Conservation (phyloP, 352 stramenopile genomes). For the Phytophthora ramorum region DNA sequence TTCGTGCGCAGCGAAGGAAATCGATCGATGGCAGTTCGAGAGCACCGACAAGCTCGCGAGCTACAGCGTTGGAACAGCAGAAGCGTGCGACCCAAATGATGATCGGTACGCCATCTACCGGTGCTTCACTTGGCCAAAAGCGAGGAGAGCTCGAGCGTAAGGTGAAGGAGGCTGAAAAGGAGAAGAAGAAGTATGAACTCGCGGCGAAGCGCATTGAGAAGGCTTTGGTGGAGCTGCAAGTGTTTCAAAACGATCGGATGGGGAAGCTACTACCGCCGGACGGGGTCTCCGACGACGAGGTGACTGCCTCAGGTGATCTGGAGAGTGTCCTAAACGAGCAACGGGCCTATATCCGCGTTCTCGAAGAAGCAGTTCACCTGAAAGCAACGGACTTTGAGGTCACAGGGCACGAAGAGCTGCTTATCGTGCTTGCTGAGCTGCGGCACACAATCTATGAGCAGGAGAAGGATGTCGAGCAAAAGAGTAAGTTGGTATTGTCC, state of each 20-base stretch:
- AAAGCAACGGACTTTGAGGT: conserved; percentile 75
- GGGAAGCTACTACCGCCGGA: conserved; percentile 11
- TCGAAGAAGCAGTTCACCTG: conserved; percentile 79
- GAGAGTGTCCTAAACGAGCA: conserved; percentile 45
- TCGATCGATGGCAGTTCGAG: conserved; percentile 17
- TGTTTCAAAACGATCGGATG: conserved; percentile 44
- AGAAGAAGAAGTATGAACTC: conserved; percentile 48
- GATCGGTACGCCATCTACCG: conserved; percentile 29
- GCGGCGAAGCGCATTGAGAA: conserved; percentile 50
- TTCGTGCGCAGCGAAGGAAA: conserved; percentile 30
- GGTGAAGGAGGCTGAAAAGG: conserved; percentile 49
- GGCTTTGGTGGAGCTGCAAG: conserved; percentile 43
- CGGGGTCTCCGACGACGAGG: conserved; percentile 1
- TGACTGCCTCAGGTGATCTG: conserved; percentile 8
- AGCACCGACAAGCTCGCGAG: conserved; percentile 1
- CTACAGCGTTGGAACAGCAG: conserved; percentile 22
- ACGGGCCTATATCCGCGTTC: conserved; percentile 71
- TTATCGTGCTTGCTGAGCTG: conserved; percentile 78
- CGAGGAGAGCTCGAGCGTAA: conserved; percentile 37
- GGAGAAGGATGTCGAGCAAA: conserved; percentile 59
- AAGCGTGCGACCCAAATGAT: conserved; percentile 38
- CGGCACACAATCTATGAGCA: conserved; percentile 82
- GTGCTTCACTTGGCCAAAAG: conserved; percentile 38
- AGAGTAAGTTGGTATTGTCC: conserved; percentile 12
- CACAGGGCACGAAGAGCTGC: conserved; percentile 76